Percentiles rank a stretch among this genome's conserved stretches.
Conservation (phyloP, 2,329 filamentous ascomycete genomes). For the Botrytis aclada region DNA sequence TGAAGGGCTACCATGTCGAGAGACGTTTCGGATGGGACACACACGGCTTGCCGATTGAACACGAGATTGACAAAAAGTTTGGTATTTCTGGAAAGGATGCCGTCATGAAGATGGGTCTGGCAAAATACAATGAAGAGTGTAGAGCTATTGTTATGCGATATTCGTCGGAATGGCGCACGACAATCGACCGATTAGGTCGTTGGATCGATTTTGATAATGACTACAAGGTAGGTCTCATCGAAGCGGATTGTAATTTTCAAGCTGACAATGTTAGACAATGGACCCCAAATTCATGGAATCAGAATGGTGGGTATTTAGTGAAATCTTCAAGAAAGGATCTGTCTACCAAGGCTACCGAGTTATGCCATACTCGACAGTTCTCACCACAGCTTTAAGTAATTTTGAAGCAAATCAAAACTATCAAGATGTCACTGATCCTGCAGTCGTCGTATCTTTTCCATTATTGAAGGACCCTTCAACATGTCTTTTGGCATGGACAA, state of each 20-base stretch:
- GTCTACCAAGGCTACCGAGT: slow-evolving; percentile 90
- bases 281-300: slow-evolving; percentile 94
- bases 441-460: slow-evolving; percentile 84
- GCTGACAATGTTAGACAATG: slow-evolving; percentile 64
- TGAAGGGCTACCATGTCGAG: slow-evolving; percentile 93
- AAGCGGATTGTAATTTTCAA: not conserved
- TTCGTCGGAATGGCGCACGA: slow-evolving; percentile 79
- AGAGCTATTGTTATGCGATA: slow-evolving; percentile 91
- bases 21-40: slow-evolving; percentile 94
- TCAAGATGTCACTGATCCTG: slow-evolving; percentile 87
- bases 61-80: slow-evolving; percentile 96
- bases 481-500: slow-evolving; percentile 57
- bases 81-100: slow-evolving; percentile 85
- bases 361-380: slow-evolving; percentile 91
- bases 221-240: slow-evolving; percentile 64
- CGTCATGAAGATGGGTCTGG: slow-evolving; percentile 81
- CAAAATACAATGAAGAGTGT: slow-evolving; percentile 88
- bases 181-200: slow-evolving; percentile 82
- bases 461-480: slow-evolving; percentile 74
- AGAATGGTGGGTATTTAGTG: slow-evolving; percentile 95
- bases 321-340: slow-evolving; percentile 82
- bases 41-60: slow-evolving; percentile 90
- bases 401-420: slow-evolving; percentile 96
- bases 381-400: slow-evolving; percentile 87
- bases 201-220: slow-evolving; percentile 99